A percentile compares a stretch with the other conserved stretches of the same genome.
Evolutionary conservation across 1,284 basidiomycete species (phyloP).

Genomic region (Veloboletus limbatus): DNA sequence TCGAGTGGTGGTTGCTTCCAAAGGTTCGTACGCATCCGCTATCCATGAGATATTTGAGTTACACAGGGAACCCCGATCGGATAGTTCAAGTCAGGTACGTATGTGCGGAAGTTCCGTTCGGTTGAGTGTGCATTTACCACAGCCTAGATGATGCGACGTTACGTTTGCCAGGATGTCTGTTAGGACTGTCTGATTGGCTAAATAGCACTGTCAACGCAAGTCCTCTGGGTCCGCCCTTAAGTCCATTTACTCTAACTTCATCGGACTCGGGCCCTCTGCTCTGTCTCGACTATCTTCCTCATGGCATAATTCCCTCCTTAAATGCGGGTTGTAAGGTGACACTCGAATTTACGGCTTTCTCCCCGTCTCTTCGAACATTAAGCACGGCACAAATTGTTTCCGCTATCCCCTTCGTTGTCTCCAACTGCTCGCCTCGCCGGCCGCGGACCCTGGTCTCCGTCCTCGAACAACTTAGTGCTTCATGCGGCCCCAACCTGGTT

Average conservation of each 20-base stretch:
- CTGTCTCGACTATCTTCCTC: slow-evolving; percentile 25
- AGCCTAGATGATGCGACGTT: background rate
- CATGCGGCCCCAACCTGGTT: slow-evolving; percentile 36
- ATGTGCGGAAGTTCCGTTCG: slow-evolving; percentile 4
- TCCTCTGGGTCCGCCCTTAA: background rate
- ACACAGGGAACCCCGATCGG: background rate
- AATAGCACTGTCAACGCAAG: background rate
- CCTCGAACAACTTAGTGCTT: slow-evolving; percentile 20
- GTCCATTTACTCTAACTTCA: slow-evolving; percentile 4
- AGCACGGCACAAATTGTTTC: slow-evolving; percentile 25
- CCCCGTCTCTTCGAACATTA: slow-evolving; percentile 20
- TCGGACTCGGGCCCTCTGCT: slow-evolving; percentile 9
- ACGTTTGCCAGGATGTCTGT: background rate
- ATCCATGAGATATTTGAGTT: slow-evolving; percentile 2
- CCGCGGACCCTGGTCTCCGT: slow-evolving; percentile 26
- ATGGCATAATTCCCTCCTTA: slow-evolving; percentile 6
- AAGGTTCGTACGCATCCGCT: slow-evolving; percentile 25
- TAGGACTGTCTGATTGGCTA: slow-evolving; percentile 2
- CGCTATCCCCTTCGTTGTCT: slow-evolving; percentile 26
- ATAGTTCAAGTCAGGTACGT: slow-evolving; percentile 26
- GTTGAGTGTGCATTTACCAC: background rate
- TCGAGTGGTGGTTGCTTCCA: slow-evolving; percentile 24
- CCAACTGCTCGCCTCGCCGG: slow-evolving; percentile 14
- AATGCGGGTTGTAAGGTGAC: slow-evolving; percentile 10
- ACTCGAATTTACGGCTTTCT: slow-evolving; percentile 32